Percentiles rank a stretch among this genome's conserved stretches.
Evolutionary conservation across 129 eudicot genomes (phyloP).

Genomic region (Flaveria linearis): DNA sequence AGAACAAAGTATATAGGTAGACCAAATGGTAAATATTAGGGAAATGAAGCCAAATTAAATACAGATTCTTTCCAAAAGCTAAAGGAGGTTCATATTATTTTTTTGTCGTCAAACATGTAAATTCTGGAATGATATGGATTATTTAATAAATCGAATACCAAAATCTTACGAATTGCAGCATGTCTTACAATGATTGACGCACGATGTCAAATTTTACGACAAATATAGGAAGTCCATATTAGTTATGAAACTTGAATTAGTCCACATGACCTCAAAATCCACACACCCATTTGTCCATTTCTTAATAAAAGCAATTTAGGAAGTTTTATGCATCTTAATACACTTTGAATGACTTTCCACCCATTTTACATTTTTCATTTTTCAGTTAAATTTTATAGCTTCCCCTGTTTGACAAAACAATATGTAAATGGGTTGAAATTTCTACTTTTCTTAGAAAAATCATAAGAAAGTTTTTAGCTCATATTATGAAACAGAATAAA

Average conservation of each 20-base stretch:
- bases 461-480: conserved; percentile 5
- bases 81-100: neutral
- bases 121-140: neutral
- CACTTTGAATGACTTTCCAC: conserved; percentile 7
- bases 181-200: neutral
- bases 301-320: neutral
- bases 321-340: neutral
- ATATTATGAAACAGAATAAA: conserved; percentile 7
- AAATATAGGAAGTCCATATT: neutral
- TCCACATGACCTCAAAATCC: neutral
- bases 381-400: no score
- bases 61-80: neutral
- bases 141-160: neutral
- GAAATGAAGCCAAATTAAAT: conserved; percentile 11
- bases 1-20: conserved; percentile 23
- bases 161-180: neutral
- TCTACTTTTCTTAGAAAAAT: neutral
- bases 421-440: neutral
- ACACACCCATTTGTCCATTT: neutral
- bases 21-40: neutral
- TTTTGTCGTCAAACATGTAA: neutral
- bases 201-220: neutral
- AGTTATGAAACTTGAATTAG: neutral
- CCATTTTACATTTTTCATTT: neutral
- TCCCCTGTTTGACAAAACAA: no score